Percentiles rank a stretch among this genome's conserved stretches.
These are phyloP conservation scores for Podosphaera xanthii DNA, from an alignment of 2,329 filamentous ascomycete genomes.

Conservation along the genomic window DNA sequence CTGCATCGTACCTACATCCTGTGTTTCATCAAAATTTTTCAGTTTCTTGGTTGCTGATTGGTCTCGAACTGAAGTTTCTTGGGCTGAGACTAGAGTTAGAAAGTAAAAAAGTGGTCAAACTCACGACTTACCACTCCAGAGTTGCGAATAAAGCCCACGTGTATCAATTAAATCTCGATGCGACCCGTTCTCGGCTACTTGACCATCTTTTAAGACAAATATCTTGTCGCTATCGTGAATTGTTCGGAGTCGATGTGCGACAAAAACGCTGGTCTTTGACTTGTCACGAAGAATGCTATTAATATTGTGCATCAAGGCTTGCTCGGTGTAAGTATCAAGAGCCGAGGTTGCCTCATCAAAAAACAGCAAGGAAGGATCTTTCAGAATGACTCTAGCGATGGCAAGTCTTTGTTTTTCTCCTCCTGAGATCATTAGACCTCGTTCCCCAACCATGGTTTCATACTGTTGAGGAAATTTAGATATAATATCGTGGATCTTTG, in stretches of 20 bases:
- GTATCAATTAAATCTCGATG: slow-evolving; percentile 63
- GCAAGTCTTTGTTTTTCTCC: slow-evolving; percentile 86
- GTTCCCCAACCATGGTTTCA: slow-evolving; percentile 73
- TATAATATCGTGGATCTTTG: slow-evolving; percentile 68
- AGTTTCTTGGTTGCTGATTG: not conserved
- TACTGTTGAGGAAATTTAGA: slow-evolving; percentile 69
- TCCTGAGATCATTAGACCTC: slow-evolving; percentile 89
- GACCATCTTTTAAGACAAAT: slow-evolving; percentile 66
- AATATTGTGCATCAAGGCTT: slow-evolving; percentile 74
- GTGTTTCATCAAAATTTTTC: not conserved
- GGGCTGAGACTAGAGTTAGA: slow-evolving; percentile 22
- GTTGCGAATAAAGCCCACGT: slow-evolving; percentile 61
- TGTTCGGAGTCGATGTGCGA: slow-evolving; percentile 76
- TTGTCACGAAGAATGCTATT: slow-evolving; percentile 82
- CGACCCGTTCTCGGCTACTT: slow-evolving; percentile 72
- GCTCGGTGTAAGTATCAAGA: slow-evolving; percentile 81
- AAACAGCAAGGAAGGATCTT: slow-evolving; percentile 75
- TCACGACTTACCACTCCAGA: slow-evolving; percentile 57
- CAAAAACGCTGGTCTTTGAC: slow-evolving; percentile 73
- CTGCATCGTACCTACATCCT: not conserved
- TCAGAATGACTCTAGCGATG: slow-evolving; percentile 61
- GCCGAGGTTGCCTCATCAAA: slow-evolving; percentile 91
- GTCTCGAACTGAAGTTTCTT: slow-evolving; percentile 26
- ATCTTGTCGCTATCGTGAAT: slow-evolving; percentile 89
- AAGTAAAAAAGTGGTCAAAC: slow-evolving; percentile 1